These are phyloP conservation scores for Psilocybe cyanescens DNA, from an alignment of 768 basidiomycete genomes.

Conservation along the genomic window DNA sequence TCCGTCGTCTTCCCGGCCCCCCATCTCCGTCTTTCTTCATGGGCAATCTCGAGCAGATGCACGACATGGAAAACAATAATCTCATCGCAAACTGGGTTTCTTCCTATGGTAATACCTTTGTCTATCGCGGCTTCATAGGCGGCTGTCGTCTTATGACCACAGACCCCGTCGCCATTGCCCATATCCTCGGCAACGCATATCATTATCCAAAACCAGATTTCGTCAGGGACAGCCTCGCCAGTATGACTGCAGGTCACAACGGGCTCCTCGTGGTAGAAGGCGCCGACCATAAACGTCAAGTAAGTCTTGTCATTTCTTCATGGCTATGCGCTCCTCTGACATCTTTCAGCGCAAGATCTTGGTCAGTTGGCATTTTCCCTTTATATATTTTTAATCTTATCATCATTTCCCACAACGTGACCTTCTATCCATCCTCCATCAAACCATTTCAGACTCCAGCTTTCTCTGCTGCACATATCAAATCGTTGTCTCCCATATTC, in stretches of 20 bases:
- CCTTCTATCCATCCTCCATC: neutral
- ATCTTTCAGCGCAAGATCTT: constrained; percentile 43
- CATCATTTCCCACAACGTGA: neutral
- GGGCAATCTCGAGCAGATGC: constrained; percentile 50
- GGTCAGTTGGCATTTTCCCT: constrained; percentile 28
- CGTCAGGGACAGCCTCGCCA: constrained; percentile 37
- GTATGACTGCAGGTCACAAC: constrained; percentile 20
- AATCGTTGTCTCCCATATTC: constrained; percentile 58
- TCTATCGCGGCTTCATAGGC: constrained; percentile 46
- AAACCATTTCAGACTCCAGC: constrained; percentile 54
- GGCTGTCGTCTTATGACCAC: constrained; percentile 54
- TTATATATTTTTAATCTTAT: constrained; percentile 5
- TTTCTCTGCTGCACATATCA: constrained; percentile 60
- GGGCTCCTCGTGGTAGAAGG: constrained; percentile 48
- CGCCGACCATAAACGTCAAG: constrained; percentile 46
- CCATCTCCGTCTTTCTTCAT: constrained; percentile 41
- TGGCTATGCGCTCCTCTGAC: constrained; percentile 1
- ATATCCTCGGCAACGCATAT: constrained; percentile 59
- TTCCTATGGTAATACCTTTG: constrained; percentile 47
- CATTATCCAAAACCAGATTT: constrained; percentile 58
- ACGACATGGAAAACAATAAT: constrained; percentile 54
- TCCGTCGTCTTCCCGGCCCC: constrained; percentile 49
- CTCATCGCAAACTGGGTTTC: constrained; percentile 49
- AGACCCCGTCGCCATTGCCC: constrained; percentile 63
- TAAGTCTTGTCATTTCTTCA: constrained; percentile 17